Conservation (phyloP, 2,329 filamentous ascomycete genomes). For the Fusarium sterilihyphosum region DNA sequence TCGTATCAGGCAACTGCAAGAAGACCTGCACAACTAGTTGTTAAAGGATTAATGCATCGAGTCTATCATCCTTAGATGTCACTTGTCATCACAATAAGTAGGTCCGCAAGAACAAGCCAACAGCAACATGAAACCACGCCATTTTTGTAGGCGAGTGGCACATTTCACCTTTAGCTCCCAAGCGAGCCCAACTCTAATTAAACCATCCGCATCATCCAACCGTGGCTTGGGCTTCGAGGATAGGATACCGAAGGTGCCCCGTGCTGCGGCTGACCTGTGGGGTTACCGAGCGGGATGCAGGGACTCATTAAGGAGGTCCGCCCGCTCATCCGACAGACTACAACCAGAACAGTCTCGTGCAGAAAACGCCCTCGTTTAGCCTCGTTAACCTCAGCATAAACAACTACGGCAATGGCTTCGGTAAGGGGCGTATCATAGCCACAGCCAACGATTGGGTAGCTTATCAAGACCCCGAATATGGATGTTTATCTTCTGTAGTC, state of each 20-base stretch:
- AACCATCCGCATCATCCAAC: background rate
- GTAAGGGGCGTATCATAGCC: background rate
- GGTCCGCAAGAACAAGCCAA: background rate
- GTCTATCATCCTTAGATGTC: background rate
- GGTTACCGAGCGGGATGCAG: background rate
- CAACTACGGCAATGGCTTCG: background rate
- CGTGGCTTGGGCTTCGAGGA: background rate
- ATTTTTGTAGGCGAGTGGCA: background rate
- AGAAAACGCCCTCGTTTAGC: background rate
- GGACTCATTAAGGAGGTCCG: background rate
- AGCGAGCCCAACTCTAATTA: background rate
- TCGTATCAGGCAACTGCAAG: background rate
- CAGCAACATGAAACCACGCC: background rate
- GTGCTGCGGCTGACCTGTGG: background rate
- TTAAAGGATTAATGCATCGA: fast-evolving
- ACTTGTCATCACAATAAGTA: background rate
- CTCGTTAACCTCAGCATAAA: background rate
- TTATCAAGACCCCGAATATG: background rate
- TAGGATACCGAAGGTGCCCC: background rate
- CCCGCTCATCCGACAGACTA: background rate
- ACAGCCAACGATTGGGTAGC: background rate
- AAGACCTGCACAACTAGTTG: fast-evolving
- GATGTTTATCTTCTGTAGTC: background rate
- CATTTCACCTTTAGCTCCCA: background rate
- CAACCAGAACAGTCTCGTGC: background rate